phyloP scores from a whole-genome alignment of 345 rosid genomes.

The Physaria fendleri region DNA sequence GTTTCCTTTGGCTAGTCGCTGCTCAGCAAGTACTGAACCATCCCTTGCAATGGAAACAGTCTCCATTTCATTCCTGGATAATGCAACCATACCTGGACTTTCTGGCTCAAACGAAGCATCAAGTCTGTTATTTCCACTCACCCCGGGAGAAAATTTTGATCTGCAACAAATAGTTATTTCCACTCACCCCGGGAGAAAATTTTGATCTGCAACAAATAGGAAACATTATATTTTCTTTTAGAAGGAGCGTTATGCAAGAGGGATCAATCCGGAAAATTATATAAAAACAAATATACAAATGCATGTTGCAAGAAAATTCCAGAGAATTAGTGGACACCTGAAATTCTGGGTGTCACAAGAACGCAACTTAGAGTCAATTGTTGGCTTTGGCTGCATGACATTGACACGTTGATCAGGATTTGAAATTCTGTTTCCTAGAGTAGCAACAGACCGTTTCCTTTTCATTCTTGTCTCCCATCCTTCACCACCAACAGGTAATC shows the following conservation, averaged over 20 bases:
- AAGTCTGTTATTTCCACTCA: conserved; percentile 54
- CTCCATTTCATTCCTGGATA: conserved; percentile 59
- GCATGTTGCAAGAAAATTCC: conserved; percentile 1
- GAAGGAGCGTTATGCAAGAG: background rate
- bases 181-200: conserved; percentile 51
- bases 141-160: conserved; percentile 58
- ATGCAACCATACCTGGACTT: conserved; percentile 49
- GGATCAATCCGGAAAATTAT: background rate
- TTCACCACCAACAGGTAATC: conserved; percentile 78
- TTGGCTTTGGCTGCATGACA: conserved; percentile 48
- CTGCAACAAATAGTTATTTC: conserved; percentile 51
- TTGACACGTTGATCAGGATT: conserved; percentile 53
- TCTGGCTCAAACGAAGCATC: conserved; percentile 54
- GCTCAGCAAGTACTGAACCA: conserved; percentile 42
- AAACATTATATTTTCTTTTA: background rate
- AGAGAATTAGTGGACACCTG: conserved; percentile 45
- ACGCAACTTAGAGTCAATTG: conserved; percentile 58
- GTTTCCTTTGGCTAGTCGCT: conserved; percentile 55
- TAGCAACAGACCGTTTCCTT: conserved; percentile 83
- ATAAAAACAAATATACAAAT: conserved; percentile 5
- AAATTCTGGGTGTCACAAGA: conserved; percentile 61
- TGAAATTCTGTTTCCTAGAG: conserved; percentile 56
- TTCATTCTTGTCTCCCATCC: conserved; percentile 93
- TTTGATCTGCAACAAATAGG: conserved; percentile 51
- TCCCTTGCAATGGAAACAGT: conserved; percentile 48